Evolutionary conservation across 768 basidiomycete species (phyloP), one percentile per base, ranked within the genome.

Genomic region (Tulasnella sp.): DNA sequence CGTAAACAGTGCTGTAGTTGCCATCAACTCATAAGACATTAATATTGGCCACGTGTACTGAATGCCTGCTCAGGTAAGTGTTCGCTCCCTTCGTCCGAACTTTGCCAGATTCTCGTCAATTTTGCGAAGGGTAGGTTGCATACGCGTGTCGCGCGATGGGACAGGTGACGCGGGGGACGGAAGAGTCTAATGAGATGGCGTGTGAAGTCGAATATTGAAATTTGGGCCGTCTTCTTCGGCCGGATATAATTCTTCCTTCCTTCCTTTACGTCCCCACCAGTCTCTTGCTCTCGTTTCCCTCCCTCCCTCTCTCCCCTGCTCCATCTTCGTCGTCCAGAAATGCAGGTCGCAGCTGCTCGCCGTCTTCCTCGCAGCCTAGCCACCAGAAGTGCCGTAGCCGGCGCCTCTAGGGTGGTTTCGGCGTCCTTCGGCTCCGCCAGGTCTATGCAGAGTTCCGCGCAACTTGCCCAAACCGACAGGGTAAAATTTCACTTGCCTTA

Each of bases 391-490:
- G 62, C 62, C 62, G 16, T 68, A 1, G 34, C 31, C 62, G 27
- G 62, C 62, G 62, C 62, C 31, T 68, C 62, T 7, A 36, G 62
- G 18, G 62, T 68, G 62, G 62, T 68, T 12, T 68, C 76, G 42
- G 76, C 56, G 52, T 77, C 52, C 18, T 46, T 62, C 56, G 62
- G 39, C 76, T 36, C 36, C 21, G 38, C 39, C 0, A 77, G 76
- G 40, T 62, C 38, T 0, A 62, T 77, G 52, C 76, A 77, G 34
- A 77, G 76, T 58, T 52, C 52, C 40, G 39, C 58, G 14, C 76
- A 46, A 7, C n/a, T 56, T 19, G 56, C 76, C 39, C 76, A 77
- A 34, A 77, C 76, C 27, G 76, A 71, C 76, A 58, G 76, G 56
- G 76, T 77, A 34, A 71, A 58, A n/a, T 38, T 44, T 39, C 34